Base-by-base conservation (phyloP, 2,329 filamentous ascomycete genomes). In the Colletotrichum graminicola region DNA sequence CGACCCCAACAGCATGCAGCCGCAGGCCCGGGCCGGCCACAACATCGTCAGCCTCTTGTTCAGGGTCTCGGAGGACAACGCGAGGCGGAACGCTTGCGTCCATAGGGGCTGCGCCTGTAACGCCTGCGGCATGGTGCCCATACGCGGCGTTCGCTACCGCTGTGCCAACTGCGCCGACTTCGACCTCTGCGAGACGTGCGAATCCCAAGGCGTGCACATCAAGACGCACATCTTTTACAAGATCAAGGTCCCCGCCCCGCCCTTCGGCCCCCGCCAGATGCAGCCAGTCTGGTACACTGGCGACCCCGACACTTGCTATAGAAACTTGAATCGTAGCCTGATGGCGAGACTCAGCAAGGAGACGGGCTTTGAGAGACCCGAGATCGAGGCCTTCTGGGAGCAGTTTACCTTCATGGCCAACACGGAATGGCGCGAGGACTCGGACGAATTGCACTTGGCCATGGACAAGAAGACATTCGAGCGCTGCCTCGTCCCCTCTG, bases 171-270 rank as follows among this genome's bases (percentile, higher is more conserved):
- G 96, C 79, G 90, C 93, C 74, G 95, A 99, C 81, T 98, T 94
- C 79, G 96, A 99, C 79, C 89, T 99, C 2, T 99, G 96, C 84
- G 94, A 98, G 78, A 91, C 91, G 10, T 99, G 96, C 82, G 95
- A 99, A 82, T 89, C 93, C 6, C 89, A 91, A 76, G 89, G 89
- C 29, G 82, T 91, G 2, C 95, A 97, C 78, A 90, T 89, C 77
- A 97, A 95, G 80, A 97, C 94, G 1, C 96, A 99, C 81, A 89
- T 98, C 56, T 98, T 99, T 82, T 97, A 97, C 86, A 98, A 98
- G 81, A 93, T 99, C 78, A 92, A 92, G 66, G 92, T 98, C 14
- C 96, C 96, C 1, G 93, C 94, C 1, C 94, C 95, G 0, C 93
- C 94, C 39, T 91, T 97, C 67, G 93, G 93, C 3, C 91, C 93